Percentiles rank a stretch among this genome's conserved stretches.
Conservation (phyloP, 2,329 filamentous ascomycete genomes). For the Colletotrichum sp. region DNA sequence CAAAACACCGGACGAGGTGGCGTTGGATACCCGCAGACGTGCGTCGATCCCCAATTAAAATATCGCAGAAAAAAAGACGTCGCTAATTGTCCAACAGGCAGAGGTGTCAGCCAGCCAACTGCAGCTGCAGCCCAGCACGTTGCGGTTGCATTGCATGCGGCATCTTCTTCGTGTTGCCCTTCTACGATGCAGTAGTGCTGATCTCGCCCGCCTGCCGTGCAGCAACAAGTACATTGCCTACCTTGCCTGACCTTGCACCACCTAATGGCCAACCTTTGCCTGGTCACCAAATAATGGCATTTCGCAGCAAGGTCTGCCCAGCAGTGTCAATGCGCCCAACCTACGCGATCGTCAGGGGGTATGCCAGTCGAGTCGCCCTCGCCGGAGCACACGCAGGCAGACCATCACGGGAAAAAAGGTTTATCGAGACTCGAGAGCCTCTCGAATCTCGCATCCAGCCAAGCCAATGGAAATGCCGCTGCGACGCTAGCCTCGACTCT, state of each 20-base stretch:
- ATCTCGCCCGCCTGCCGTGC: neutral
- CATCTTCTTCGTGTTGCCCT: neutral
- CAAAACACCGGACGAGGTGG: conserved; percentile 5
- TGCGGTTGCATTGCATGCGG: conserved; percentile 8
- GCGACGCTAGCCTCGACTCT: conserved; percentile 11
- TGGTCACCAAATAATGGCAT: neutral
- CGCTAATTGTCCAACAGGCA: neutral
- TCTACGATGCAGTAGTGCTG: neutral
- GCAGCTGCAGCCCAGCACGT: conserved; percentile 2
- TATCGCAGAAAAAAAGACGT: neutral
- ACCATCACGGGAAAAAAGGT: neutral
- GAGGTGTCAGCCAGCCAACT: neutral
- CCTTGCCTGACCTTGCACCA: neutral
- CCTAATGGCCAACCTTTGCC: neutral
- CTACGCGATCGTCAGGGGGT: neutral
- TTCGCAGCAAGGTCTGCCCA: neutral
- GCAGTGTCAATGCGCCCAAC: neutral
- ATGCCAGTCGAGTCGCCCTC: neutral
- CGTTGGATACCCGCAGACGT: neutral
- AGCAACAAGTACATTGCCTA: neutral
- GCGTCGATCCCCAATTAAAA: conserved; percentile 2
- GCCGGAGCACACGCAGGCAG: neutral
- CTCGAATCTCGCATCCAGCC: neutral
- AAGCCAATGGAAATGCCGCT: conserved; percentile 6
- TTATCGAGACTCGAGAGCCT: neutral